Evolutionary conservation across 371 early-diverging fungal species (phyloP), one percentile per base, ranked within the genome.

Genomic region (Gilbertella persicaria): DNA sequence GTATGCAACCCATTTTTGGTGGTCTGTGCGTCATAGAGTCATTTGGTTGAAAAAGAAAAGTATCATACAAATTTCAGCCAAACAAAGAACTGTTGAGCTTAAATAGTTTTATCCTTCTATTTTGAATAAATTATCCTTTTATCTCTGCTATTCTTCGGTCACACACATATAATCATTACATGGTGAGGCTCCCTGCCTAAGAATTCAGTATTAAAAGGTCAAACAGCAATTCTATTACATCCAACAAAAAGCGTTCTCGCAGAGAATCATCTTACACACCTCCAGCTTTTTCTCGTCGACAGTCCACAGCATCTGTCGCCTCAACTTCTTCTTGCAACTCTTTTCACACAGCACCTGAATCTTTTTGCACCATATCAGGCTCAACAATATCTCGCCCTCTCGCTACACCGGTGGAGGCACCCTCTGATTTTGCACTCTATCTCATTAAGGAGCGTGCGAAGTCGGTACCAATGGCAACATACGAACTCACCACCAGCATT

Each of bases 401-500:
- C n/a, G n/a, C n/a, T n/a, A n/a, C 33, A 33, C 33, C 8, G 13
- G 12, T 12, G 13, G 13, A 12, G 13, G 33, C 33, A 33, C 8
- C 33, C 8, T 33, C 46, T 7, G 46, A 46, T 46, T 46, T 46
- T 35, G 36, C 46, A 20, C 20, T 30, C 16, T 46, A 46, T 33
- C n/a, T 46, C 2, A 3, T 33, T 1, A 33, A 46, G 1, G 46
- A 46, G 35, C n/a, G 35, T 20, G 46, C 33, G 20, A 46, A 35
- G 21, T 46, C 48, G 5, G 38, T 38, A 24, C 48, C 48, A 25
- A 25, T 48, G 20, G 26, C 38, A n/a, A 13, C 9, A 5, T 48
- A 48, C n/a, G 37, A 47, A 5, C 2, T 37, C 4, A 20, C 19
- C 12, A 4, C 17, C 7, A 48, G 48, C 24, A 5, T 48, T 5